Percentiles rank a stretch among this genome's conserved stretches.
Conservation (phyloP, 345 rosid species). For the Hibiscus tridactylites region DNA sequence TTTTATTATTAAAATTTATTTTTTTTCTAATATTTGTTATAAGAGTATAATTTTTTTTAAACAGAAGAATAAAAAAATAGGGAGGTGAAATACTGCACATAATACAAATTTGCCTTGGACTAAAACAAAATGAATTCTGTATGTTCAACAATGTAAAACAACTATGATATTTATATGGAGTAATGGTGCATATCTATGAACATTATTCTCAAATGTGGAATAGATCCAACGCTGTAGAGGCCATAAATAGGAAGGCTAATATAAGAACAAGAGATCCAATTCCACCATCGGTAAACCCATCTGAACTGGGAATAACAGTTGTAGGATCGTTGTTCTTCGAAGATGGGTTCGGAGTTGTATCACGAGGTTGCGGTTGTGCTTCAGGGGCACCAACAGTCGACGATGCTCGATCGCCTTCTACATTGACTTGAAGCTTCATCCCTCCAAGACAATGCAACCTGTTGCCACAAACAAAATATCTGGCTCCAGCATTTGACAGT, state of each 20-base stretch:
- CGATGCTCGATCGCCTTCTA: conserved; percentile 28
- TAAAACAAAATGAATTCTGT: too few species aligned
- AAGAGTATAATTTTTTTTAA: too few species aligned
- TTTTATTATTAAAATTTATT: too few species aligned
- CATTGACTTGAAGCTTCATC: conserved; percentile 60
- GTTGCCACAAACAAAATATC: conserved; percentile 61
- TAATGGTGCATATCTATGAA: background rate
- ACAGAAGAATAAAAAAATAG: too few species aligned
- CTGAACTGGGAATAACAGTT: conserved; percentile 33
- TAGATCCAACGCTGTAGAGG: background rate
- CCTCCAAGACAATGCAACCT: conserved; percentile 73
- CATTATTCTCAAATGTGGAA: conserved; percentile 3
- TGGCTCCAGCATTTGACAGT: conserved; percentile 40
- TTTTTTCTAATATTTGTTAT: too few species aligned
- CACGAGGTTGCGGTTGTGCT: conserved; percentile 14
- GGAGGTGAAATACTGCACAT: too few species aligned
- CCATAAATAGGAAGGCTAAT: conserved; percentile 14
- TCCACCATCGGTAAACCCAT: background rate
- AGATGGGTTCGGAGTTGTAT: conserved; percentile 27
- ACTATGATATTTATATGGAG: background rate
- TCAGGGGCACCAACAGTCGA: conserved; percentile 36
- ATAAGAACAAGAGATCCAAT: conserved; percentile 2
- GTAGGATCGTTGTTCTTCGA: conserved; percentile 49
- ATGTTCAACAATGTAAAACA: too few species aligned
- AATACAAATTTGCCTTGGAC: too few species aligned